Base-by-base conservation (phyloP, 1,139 yeast species). In the Zhuliangozyma parablackwelliae region DNA sequence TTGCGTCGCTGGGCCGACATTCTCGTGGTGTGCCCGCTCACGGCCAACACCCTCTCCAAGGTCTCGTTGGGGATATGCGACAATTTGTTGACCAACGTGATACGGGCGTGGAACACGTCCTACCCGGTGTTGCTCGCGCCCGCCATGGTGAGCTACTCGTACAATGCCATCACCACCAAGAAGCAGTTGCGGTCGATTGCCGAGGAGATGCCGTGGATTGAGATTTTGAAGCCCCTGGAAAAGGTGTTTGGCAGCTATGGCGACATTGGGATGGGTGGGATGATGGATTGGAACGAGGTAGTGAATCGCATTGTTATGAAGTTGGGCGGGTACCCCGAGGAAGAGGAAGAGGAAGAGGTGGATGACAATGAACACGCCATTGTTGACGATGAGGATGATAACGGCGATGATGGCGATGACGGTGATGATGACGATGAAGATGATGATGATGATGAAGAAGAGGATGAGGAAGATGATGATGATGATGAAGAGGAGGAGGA, bases 1-100 rank as follows among this genome's bases (percentile, higher is more conserved):
- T 69, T 90, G 42, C 78, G 97, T 48, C 76, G 96, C 50, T 90
- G 97, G 97, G 97, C 97, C 0, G 96, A 90, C 61, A 82, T 90
- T 26, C 69, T 90, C 37, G 73, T 89, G 28, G 83, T 90, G 37
- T 95, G 95, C 28, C 97, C 97, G 3, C 65, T 89, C 45, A 83
- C 95, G 10, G 96, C 97, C 6, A 89, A 90, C 57, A 84, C 97
- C 0, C 66, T 90, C 38, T 83, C 96, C n/a, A 90, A 90, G 54
- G 79, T 89, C 34, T 84, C 96, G 0, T 66, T 88, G 44, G 97
- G 97, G 3, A 71, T 90, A 39, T 89, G 96, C 59, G 95, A 90
- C 58, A 89, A 89, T 57, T 65, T 90, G 45, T 66, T 90, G 41
- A 89, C 97, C 2, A 86, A 85, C 52, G 95, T 89, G 10, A 75